Percentiles rank a stretch among this genome's conserved stretches.
These are phyloP conservation scores for Pseudoperonospora humuli DNA, from an alignment of 352 stramenopile species.

Conservation along the genomic window DNA sequence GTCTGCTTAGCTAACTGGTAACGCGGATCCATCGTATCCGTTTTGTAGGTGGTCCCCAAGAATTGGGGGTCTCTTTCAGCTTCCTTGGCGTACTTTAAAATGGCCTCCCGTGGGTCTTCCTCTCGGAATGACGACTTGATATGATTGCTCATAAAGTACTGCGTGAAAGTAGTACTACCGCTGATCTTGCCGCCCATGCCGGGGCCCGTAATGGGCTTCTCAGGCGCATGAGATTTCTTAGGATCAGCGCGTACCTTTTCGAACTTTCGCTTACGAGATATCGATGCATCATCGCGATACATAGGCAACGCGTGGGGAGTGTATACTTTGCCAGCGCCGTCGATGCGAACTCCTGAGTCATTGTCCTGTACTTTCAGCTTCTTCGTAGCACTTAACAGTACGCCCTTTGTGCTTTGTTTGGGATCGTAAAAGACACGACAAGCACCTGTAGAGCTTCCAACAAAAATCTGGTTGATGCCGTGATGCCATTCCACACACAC, in stretches of 20 bases:
- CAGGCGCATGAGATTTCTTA: constrained; percentile 63
- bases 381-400: constrained; percentile 74
- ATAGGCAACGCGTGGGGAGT: constrained; percentile 77
- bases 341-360: constrained; percentile 63
- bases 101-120: constrained; percentile 79
- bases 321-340: constrained; percentile 60
- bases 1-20: constrained; percentile 72
- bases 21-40: constrained; percentile 58
- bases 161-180: constrained; percentile 75
- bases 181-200: constrained; percentile 75
- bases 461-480: constrained; percentile 77
- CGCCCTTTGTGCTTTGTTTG: constrained; percentile 61
- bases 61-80: constrained; percentile 70
- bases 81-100: constrained; percentile 79
- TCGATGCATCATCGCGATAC: constrained; percentile 57
- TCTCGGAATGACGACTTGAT: constrained; percentile 82
- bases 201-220: constrained; percentile 65
- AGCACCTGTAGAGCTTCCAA: constrained; percentile 51
- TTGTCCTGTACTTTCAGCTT: constrained; percentile 50
- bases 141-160: constrained; percentile 85
- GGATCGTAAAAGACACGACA: constrained; percentile 73
- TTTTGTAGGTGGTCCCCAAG: constrained; percentile 45
- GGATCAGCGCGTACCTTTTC: constrained; percentile 59
- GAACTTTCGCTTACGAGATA: constrained; percentile 63
- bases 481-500: constrained; percentile 81